These are phyloP conservation scores for Nannochloropsis gaditana DNA, from an alignment of 108 stramenopile genomes.

Conservation along the genomic window DNA sequence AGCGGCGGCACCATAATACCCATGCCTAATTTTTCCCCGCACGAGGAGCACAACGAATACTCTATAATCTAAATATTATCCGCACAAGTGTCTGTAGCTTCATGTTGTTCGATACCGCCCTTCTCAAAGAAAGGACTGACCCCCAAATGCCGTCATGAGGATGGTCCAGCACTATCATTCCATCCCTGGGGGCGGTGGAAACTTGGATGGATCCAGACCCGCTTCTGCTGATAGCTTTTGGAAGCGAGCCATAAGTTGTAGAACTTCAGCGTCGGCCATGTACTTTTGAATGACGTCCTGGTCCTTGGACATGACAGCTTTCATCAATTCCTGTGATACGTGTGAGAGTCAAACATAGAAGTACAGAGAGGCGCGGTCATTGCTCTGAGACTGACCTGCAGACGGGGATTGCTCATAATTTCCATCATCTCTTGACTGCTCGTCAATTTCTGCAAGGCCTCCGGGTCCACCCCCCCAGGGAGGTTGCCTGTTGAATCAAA, in stretches of 20 bases:
- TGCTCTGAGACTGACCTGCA: not conserved
- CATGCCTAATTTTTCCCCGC: too few species aligned
- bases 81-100: too few species aligned
- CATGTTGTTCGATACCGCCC: too few species aligned
- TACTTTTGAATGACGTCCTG: not conserved
- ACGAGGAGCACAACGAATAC: too few species aligned
- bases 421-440: conserved; percentile 15
- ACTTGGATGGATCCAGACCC: not conserved
- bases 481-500: not conserved
- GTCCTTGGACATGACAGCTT: conserved; percentile 8
- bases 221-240: not conserved
- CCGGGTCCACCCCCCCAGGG: not conserved
- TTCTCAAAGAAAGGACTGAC: too few species aligned
- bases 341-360: not conserved
- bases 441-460: not conserved
- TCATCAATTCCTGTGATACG: not conserved
- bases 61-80: too few species aligned
- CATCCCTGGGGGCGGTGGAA: not conserved
- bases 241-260: not conserved
- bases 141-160: too few species aligned
- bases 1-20: too few species aligned
- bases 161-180: not conserved
- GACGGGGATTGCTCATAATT: not conserved
- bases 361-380: too few species aligned
- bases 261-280: not conserved